Base-by-base conservation (phyloP, 805 yeast species). In the Candida boleticola region DNA sequence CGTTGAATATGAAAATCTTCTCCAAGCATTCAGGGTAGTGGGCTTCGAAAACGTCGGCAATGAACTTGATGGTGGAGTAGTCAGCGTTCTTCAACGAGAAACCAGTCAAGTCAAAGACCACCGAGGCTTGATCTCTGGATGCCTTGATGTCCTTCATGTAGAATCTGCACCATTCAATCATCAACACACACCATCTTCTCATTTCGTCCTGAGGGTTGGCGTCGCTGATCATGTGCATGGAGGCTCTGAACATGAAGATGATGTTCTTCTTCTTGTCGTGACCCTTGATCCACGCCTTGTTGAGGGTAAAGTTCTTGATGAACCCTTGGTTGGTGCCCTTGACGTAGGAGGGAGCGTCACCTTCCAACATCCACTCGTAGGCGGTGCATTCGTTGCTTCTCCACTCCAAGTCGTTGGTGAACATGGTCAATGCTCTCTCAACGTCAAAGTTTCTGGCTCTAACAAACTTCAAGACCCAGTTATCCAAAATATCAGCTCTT, bases 1-100 rank as follows among this genome's bases (percentile, higher is more conserved):
- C 97, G 54, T 86, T 85, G 68, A 89, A 96, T 46, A 93, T 85
- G 51, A 89, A 76, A 40, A 93, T 68, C 42, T 78, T 79, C 14
- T 96, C 97, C 46, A 93, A 74, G 31, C 88, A 83, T 65, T 93
- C 99, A 1, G 99, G 99, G 61, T 92, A 93, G 60, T 92, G 96
- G 0, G 96, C 95, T 71, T 93, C 98, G 63, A 93, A 89, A 46
- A 90, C 85, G 41, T 81, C 78, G 46, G 90, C 83, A 66, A 93
- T 78, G 64, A 87, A 92, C 66, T 90, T 90, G 45, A 93, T 95
- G 3, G 97, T 89, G 3, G 79, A 74, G 58, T 89, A 89, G 66
- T 93, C 99, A 86, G 95, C 93, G 61, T 92, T 93, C 45, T 89
- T 77, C 73, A 89, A 78, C 5, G 95, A 78, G 58, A 93, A 93